Base-by-base conservation (phyloP, 768 basidiomycete genomes). In the Mycena indigotica region DNA sequence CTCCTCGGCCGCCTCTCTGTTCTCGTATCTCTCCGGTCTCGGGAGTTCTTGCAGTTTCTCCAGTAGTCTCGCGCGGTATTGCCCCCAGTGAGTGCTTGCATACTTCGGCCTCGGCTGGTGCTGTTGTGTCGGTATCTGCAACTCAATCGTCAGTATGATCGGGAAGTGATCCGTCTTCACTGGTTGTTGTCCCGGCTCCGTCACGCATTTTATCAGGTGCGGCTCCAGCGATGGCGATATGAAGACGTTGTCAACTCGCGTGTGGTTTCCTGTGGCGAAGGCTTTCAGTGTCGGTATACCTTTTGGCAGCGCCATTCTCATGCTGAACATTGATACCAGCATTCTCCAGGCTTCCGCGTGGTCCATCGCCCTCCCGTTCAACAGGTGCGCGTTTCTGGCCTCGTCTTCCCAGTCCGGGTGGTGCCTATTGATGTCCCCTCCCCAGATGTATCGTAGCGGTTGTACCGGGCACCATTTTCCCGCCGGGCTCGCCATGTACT, bases 241-340 rank as follows among this genome's bases (percentile, higher is more conserved):
- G 57, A 76, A 81, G 1, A 81, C 73, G 51, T 83, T 81, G 65
- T 82, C 78, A 4, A 73, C 72, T n/a, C 73, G 52, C 8, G 74
- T 73, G 50, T 63, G 67, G 53, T 75, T 77, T 13, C 73, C 71
- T 0, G 75, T 67, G 3, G 28, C 48, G 0, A 32, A 41, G 0
- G 70, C 63, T 21, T 73, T 30, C 0, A 82, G 66, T 0, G 76
- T 84, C 0, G 77, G 77, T 0, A 66, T 63, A 0, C 65, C 65
- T 12, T 64, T 52, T 0, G 72, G 74, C 0, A 83, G 72, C 0
- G 67, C 52, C 74, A 76, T 74, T 0, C 56, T 13, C 63, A 83
- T 67, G 0, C 63, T 59, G 41, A 70, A 46, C 0, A 61, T 65
- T 0, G 49, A 56, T 1, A 74, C 15, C 5, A 72, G 17, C 5